Base-by-base conservation (phyloP, 1,284 basidiomycete genomes). In the Vanrija sp. region DNA sequence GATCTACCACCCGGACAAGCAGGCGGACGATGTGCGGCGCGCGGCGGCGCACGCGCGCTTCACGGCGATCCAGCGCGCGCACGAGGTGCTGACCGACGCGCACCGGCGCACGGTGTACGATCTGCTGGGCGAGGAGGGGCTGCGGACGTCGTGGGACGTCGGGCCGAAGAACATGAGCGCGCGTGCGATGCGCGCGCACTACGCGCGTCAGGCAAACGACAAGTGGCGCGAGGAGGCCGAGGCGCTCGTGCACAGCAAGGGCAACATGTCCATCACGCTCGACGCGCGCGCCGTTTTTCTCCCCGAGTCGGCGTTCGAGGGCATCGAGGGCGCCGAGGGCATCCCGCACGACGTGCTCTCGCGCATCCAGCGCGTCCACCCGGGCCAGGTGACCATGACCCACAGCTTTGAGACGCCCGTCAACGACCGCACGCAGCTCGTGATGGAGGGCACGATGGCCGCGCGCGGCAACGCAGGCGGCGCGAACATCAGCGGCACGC, bases 1-100 rank as follows among this genome's bases (percentile, higher is more conserved):
- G 0, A 69, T 76, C 1, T 77, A 79, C 44, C 81, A 82, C 58
- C 81, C 81, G 1, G 81, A 83, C 67, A 78, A 81, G 54, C 81
- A 83, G 56, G 70, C 73, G 64, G 51, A 76, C 68, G 57, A 76
- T 58, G 58, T 42, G 49, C 56, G 61, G 14, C 63, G 67, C 4
- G 43, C 40, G 8, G 68, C 69, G 10, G 72, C 73, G 9, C 70
- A 72, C 50, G 54, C 50, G 5, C 65, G 66, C 23, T 73, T 75
- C 50, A 66, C 68, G 26, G 66, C 67, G 28, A 72, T 76, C 40
- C 73, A 75, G 56, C 61, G 69, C 12, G 76, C 76, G 16, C 73
- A 78, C 53, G 73, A 77, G 58, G 60, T 81, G 7, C 66, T 83
- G 6, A 74, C 71, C 10, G 78, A 82, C 58, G 68, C 73, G 0